A percentile compares a stretch with the other conserved stretches of the same genome.
Evolutionary conservation across 2,329 filamentous ascomycete genomes (phyloP).

Genomic region (Aureobasidium sp.): DNA sequence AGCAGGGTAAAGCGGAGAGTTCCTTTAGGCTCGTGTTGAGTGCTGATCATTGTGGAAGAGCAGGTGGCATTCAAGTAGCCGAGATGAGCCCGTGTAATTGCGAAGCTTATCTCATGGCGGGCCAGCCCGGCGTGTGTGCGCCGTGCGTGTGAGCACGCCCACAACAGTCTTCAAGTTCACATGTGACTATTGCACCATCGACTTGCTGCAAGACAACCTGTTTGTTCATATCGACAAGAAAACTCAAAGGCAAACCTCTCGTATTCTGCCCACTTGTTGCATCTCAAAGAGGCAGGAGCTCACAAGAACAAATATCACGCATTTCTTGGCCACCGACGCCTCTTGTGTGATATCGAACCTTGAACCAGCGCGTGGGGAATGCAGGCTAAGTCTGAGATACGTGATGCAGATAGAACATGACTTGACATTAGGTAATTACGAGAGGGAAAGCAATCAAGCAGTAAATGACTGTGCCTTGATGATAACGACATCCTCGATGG

Average conservation of each 20-base stretch:
- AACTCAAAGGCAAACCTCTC: neutral
- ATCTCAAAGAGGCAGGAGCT: neutral
- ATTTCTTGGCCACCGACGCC: neutral
- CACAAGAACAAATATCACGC: neutral
- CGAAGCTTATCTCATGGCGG: slow-evolving; percentile 11
- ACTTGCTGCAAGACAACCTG: neutral
- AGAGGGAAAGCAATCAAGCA: neutral
- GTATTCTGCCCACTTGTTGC: neutral
- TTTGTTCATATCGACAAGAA: neutral
- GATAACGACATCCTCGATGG: slow-evolving; percentile 75
- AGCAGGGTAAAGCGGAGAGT: neutral
- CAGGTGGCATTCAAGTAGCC: neutral
- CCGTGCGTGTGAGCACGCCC: neutral
- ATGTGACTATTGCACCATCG: neutral
- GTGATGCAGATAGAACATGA: neutral
- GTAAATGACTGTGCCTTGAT: slow-evolving; percentile 15
- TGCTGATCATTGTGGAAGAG: neutral
- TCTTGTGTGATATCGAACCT: neutral
- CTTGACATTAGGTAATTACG: slow-evolving; percentile 8
- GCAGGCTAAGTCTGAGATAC: neutral
- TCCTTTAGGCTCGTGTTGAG: neutral
- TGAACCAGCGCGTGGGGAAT: neutral
- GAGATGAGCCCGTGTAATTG: slow-evolving; percentile 3
- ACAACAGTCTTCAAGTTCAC: neutral
- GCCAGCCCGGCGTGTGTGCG: neutral